Percentiles rank a stretch among this genome's conserved stretches.
phyloP scores from a whole-genome alignment of 306 rosid genomes.

The Vicia faba region DNA sequence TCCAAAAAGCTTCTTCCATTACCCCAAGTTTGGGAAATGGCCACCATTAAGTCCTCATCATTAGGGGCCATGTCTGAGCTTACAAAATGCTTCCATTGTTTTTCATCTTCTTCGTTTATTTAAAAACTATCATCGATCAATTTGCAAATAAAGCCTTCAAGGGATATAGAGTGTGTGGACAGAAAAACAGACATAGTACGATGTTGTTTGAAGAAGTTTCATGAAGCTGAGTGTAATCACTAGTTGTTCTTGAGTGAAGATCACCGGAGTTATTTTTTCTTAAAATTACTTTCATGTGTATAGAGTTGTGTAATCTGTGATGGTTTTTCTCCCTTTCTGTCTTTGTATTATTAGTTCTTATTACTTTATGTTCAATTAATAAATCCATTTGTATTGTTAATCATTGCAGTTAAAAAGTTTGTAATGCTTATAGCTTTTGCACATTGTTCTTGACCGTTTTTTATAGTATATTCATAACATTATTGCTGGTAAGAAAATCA shows the following conservation, averaged over 20 bases:
- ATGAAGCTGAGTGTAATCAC: slow-evolving; percentile 18
- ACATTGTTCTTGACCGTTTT: background rate
- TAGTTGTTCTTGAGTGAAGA: slow-evolving; percentile 28
- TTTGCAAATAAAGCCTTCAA: slow-evolving; percentile 38
- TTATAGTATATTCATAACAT: background rate
- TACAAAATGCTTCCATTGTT: slow-evolving; percentile 23
- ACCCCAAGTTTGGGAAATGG: slow-evolving; percentile 19
- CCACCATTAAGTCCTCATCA: slow-evolving; percentile 48
- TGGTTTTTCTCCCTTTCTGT: background rate
- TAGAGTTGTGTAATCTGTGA: slow-evolving; percentile 19
- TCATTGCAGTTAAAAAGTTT: background rate
- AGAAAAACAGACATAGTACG: background rate
- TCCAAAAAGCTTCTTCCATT: slow-evolving; percentile 9
- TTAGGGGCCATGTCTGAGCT: slow-evolving; percentile 30
- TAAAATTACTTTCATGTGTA: background rate
- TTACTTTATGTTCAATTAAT: slow-evolving; percentile 10
- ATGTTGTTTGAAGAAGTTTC: slow-evolving; percentile 27
- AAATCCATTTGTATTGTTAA: background rate
- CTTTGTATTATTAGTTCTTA: background rate
- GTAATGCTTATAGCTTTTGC: background rate
- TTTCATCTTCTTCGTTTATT: slow-evolving; percentile 12
- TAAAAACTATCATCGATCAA: slow-evolving; percentile 21
- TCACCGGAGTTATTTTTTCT: background rate
- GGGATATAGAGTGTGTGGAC: slow-evolving; percentile 13
- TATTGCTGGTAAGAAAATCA: background rate